A percentile compares a stretch with the other conserved stretches of the same genome.
Conservation (phyloP, 2,329 filamentous ascomycete genomes). For the Berkeleyomyces basicola region DNA sequence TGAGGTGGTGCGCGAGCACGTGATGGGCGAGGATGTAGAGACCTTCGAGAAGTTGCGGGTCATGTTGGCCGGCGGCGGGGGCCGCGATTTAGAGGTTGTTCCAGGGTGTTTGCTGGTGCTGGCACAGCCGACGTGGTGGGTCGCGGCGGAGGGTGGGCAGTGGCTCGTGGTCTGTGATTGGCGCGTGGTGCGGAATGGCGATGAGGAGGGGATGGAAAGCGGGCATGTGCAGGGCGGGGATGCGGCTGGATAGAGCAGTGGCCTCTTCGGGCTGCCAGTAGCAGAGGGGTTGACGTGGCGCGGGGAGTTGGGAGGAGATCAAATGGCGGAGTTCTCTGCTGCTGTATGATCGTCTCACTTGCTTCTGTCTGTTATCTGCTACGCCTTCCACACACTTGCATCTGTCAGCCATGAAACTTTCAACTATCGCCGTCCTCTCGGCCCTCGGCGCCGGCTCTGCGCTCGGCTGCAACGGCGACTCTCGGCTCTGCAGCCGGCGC, state of each 20-base stretch:
- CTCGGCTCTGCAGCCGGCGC: conserved; percentile 35
- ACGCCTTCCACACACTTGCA: no score
- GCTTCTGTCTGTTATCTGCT: no score
- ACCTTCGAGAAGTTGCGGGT: not conserved
- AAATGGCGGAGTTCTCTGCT: no score
- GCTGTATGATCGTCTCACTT: no score
- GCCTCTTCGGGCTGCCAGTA: no score
- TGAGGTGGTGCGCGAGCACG: not conserved
- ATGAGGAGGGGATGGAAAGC: not conserved
- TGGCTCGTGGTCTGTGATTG: conserved; percentile 9
- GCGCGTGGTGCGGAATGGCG: not conserved
- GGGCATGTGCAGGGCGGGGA: not conserved
- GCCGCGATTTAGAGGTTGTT: not conserved
- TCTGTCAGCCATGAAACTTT: not conserved
- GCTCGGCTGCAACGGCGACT: conserved; percentile 37
- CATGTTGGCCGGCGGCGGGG: not conserved
- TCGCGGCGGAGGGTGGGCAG: not conserved
- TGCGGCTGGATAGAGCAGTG: not conserved
- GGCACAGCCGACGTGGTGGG: conserved; percentile 5
- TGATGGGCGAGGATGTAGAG: not conserved
- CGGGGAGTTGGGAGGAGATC: no score
- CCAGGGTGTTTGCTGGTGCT: not conserved
- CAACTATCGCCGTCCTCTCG: not conserved
- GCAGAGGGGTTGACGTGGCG: no score
- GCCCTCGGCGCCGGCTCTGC: not conserved